These are phyloP conservation scores for Globisporangium splendens DNA, from an alignment of 352 stramenopile species.

Conservation along the genomic window DNA sequence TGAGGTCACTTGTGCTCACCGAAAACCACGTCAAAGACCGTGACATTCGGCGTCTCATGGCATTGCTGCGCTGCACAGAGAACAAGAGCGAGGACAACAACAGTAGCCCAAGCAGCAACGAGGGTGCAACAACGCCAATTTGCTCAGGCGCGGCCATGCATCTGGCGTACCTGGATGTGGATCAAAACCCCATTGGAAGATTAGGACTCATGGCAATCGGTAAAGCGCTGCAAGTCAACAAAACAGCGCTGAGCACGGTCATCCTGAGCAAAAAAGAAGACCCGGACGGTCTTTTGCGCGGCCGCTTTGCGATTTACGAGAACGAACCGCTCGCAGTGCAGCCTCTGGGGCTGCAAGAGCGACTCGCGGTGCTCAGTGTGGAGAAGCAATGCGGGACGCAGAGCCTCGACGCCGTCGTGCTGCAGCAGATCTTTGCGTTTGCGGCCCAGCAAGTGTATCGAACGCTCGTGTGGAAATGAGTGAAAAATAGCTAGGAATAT, in stretches of 20 bases:
- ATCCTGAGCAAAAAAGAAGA: constrained; percentile 25
- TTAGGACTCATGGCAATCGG: constrained; percentile 18
- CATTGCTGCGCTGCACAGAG: constrained; percentile 13
- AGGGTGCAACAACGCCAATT: too few relatives aligned
- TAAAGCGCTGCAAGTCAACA: constrained; percentile 16
- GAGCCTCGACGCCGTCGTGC: constrained; percentile 20
- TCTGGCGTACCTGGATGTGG: constrained; percentile 28
- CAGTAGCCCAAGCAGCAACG: too few relatives aligned
- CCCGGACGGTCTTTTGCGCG: constrained; percentile 13
- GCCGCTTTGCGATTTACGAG: constrained; percentile 21
- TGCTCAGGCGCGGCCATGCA: constrained; percentile 7
- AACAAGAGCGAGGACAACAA: too few relatives aligned
- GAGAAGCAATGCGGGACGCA: constrained; percentile 6
- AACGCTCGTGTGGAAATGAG: constrained; percentile 35
- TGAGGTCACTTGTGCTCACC: constrained; percentile 30
- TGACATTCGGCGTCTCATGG: constrained; percentile 27
- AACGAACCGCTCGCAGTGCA: constrained; percentile 22
- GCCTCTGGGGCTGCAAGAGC: constrained; percentile 15
- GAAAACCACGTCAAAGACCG: constrained; percentile 30
- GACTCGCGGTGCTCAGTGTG: constrained; percentile 24
- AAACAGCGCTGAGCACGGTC: constrained; percentile 20
- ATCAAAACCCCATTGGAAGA: constrained; percentile 29
- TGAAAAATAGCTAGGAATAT: background rate
- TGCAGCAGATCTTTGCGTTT: constrained; percentile 32
- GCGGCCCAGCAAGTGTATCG: constrained; percentile 19